Percentiles rank a stretch among this genome's conserved stretches.
phyloP scores from a whole-genome alignment of 345 rosid genomes.

The Turritis glabra region DNA sequence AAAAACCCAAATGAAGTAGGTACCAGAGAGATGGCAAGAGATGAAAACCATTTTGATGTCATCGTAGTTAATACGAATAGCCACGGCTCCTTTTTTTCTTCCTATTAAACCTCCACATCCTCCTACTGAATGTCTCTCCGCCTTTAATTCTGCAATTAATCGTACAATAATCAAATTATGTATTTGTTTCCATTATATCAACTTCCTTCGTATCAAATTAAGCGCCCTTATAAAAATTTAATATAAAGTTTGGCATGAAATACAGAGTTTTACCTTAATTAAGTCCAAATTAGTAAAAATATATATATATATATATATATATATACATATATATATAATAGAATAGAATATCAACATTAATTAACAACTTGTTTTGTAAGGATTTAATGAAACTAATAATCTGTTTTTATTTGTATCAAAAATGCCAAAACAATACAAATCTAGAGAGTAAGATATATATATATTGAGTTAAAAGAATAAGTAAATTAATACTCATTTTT shows the following conservation, averaged over 20 bases:
- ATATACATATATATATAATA: background rate
- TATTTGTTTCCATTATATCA: background rate
- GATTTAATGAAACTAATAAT: background rate
- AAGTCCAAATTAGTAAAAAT: background rate
- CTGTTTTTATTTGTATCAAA: background rate
- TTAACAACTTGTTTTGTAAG: background rate
- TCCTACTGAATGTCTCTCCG: slow-evolving; percentile 33
- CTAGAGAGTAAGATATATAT: background rate
- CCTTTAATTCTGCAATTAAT: slow-evolving; percentile 24
- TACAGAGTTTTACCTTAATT: background rate
- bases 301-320: background rate
- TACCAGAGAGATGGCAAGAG: slow-evolving; percentile 46
- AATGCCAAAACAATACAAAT: background rate
- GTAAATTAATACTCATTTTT: too few species aligned
- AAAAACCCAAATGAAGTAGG: background rate
- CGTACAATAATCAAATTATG: background rate
- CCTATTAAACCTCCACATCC: slow-evolving; percentile 42
- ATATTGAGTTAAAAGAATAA: too few species aligned
- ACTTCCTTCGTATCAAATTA: background rate
- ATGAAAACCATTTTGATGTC: slow-evolving; percentile 38
- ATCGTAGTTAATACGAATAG: slow-evolving; percentile 35
- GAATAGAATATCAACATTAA: background rate
- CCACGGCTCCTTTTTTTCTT: slow-evolving; percentile 41
- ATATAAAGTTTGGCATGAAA: background rate
- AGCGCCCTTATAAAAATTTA: background rate